phyloP scores from a whole-genome alignment of 805 yeast species.

The Candida krabiensis region DNA sequence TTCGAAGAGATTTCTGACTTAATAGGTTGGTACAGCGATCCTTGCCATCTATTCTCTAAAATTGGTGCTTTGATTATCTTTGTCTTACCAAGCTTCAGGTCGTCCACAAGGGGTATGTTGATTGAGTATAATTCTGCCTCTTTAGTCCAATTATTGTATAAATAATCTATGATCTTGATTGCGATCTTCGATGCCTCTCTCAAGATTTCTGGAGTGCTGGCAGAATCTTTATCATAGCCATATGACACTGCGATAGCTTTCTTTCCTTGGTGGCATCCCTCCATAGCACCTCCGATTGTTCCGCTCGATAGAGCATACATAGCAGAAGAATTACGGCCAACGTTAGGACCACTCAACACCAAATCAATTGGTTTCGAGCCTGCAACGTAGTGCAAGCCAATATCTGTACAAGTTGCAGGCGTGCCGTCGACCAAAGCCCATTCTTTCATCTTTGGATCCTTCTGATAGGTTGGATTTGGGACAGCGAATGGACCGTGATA shows the following conservation, averaged over 20 bases:
- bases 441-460: constrained; percentile 54
- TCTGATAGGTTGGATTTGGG: constrained; percentile 43
- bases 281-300: constrained; percentile 96
- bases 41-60: constrained; percentile 74
- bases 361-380: constrained; percentile 70
- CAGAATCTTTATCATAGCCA: constrained; percentile 60
- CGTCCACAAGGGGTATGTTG: constrained; percentile 73
- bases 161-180: constrained; percentile 59
- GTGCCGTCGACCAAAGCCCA: constrained; percentile 92
- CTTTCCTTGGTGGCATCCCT: constrained; percentile 73
- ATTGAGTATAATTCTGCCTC: constrained; percentile 74
- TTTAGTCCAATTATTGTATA: constrained; percentile 57
- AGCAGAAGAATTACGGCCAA: constrained; percentile 89
- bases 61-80: constrained; percentile 75
- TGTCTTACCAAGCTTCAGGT: constrained; percentile 53
- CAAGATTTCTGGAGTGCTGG: constrained; percentile 51
- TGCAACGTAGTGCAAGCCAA: constrained; percentile 76
- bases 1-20: constrained; percentile 9
- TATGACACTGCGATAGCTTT: constrained; percentile 80
- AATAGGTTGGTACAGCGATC: constrained; percentile 22
- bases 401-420: constrained; percentile 93
- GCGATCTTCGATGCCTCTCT: constrained; percentile 67
- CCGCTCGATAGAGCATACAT: constrained; percentile 90
- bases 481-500: constrained; percentile 67
- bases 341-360: constrained; percentile 93